Evolutionary conservation across 768 basidiomycete species (phyloP).

Genomic region (Cystofilobasidium macerans): DNA sequence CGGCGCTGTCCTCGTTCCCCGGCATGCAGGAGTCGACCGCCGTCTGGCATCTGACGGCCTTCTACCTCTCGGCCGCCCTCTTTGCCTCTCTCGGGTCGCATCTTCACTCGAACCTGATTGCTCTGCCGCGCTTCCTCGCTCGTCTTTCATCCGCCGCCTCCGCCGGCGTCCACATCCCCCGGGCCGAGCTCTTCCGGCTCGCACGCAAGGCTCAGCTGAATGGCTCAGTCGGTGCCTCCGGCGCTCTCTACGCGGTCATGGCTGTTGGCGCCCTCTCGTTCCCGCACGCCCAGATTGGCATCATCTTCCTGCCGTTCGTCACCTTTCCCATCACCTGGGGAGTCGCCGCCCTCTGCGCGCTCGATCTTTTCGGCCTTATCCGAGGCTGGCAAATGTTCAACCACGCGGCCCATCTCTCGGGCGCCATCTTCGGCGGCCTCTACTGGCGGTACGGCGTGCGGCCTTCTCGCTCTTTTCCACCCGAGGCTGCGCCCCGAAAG

Average conservation of each 20-base stretch:
- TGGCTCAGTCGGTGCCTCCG: conserved; percentile 18
- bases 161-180: background rate
- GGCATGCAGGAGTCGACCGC: conserved; percentile 10
- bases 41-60: conserved; percentile 21
- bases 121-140: conserved; percentile 14
- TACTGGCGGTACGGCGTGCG: conserved; percentile 25
- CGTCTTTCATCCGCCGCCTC: background rate
- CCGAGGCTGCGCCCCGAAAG: too few relatives aligned
- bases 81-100: conserved; percentile 17
- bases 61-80: conserved; percentile 17
- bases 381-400: conserved; percentile 24
- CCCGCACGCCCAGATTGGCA: conserved; percentile 1
- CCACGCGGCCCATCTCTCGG: conserved; percentile 21
- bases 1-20: conserved; percentile 12
- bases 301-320: conserved; percentile 23
- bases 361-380: conserved; percentile 17
- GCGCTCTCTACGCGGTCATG: conserved; percentile 22
- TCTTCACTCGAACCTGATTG: conserved; percentile 3
- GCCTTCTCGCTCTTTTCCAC: background rate
- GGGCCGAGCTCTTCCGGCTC: background rate
- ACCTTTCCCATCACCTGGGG: conserved; percentile 11
- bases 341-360: background rate
- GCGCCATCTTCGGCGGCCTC: conserved; percentile 16
- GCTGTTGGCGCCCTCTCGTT: conserved; percentile 19
- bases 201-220: background rate